Conservation (phyloP, 75 land plant genomes). For the Picea glauca region DNA sequence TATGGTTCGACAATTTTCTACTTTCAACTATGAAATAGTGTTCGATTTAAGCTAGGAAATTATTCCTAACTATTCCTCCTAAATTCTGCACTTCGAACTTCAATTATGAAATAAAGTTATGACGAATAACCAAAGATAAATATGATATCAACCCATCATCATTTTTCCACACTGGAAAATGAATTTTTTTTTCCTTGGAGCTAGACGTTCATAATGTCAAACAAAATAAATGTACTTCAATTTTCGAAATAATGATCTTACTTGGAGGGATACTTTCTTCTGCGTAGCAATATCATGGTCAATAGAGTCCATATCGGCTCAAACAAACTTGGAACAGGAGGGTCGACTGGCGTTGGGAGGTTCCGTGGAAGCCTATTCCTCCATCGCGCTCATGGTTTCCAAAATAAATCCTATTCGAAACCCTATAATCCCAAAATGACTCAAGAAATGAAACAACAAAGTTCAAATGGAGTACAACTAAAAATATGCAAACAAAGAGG, state of each 20-base stretch:
- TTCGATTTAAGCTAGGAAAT: no score
- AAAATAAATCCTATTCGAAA: no score
- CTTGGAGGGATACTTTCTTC: slow-evolving; percentile 21
- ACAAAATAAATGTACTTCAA: background rate
- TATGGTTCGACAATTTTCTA: no score
- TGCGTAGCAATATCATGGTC: slow-evolving; percentile 26
- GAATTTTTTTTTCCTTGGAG: no score
- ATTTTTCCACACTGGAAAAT: background rate
- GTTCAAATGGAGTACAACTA: no score
- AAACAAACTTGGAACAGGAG: background rate
- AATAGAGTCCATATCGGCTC: slow-evolving; percentile 15
- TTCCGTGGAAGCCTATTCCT: slow-evolving; percentile 14
- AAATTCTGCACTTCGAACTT: background rate
- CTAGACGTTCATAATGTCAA: background rate
- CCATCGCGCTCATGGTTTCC: slow-evolving; percentile 14
- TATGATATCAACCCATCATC: background rate
- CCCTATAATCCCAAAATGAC: no score
- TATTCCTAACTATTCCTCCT: no score
- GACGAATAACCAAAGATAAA: background rate
- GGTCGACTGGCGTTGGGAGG: slow-evolving; percentile 2
- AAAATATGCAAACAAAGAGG: no score
- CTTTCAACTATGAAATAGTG: background rate
- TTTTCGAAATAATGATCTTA: background rate
- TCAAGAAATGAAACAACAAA: no score
- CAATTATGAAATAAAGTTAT: no score